Base-by-base conservation (phyloP, 371 early-diverging fungal genomes). In the Circinella umbellata region DNA sequence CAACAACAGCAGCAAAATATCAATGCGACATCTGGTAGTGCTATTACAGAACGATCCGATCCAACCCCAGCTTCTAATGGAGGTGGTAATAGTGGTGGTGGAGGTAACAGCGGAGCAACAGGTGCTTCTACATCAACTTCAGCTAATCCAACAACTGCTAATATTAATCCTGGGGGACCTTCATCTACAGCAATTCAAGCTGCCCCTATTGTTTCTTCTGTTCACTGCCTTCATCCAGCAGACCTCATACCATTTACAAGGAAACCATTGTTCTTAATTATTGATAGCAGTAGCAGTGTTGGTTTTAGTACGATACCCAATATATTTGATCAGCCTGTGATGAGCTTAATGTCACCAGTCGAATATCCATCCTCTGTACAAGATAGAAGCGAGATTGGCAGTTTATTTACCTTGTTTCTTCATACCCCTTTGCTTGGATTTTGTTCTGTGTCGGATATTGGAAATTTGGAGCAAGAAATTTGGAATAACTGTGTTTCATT, bases 161-260 rank as follows among this genome's bases (percentile, higher is more conserved):
- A 51, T 51, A 54, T 39, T 14, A 55, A 62, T 8, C 35, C 63
- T 2, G 64, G 42, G 18, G 10, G 63, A n/a, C n/a, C 63, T 1
- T 4, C 74, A 17, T n/a, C 66, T n/a, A 39, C 72, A 42, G 61
- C 57, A n/a, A 27, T 35, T 15, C 39, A 46, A 4, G 39, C 62
- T 35, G n/a, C 53, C n/a, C 48, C 55, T 15, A 48, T 39, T 5
- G 59, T 49, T 1, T 73, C 78, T 36, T 82, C 88, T 11, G 80
- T 86, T 57, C 89, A 95, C 76, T 90, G 94, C 37, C 78, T 97
- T 37, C 94, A 96, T 74, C 96, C 97, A 4, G 90, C 89, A 1
- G 99, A 98, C 67, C 83, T 98, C 9, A 74, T 96, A 3, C 98
- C 99, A 0, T 96, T 94, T 68, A 95, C 96, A 17, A 83, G 99